Percentiles rank a stretch among this genome's conserved stretches.
Conservation (phyloP, 164 flowering plant genomes). For the Macadamia integrifolia region DNA sequence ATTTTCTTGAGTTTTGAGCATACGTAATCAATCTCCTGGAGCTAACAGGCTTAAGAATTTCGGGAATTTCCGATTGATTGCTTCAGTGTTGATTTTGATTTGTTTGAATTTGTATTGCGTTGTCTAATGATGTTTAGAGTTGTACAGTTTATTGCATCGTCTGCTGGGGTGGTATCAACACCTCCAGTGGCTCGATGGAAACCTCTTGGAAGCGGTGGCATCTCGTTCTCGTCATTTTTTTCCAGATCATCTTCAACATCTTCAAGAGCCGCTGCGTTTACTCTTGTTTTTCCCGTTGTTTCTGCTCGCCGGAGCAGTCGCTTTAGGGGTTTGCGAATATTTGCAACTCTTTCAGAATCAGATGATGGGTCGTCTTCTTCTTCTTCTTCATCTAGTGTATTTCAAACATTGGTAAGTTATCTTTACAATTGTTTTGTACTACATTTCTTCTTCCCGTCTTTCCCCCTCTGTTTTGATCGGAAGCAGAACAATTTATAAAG, state of each 20-base stretch:
- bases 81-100: not conserved
- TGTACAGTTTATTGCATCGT: constrained; percentile 36
- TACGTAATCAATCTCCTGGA: too few relatives aligned
- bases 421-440: not conserved
- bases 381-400: constrained; percentile 24
- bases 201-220: constrained; percentile 9
- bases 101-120: not conserved
- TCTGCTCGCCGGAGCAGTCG: constrained; percentile 12
- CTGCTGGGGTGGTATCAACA: constrained; percentile 29
- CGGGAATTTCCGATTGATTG: too few relatives aligned
- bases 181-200: constrained; percentile 20
- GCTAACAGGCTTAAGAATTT: not conserved
- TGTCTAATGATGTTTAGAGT: constrained; percentile 43
- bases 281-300: not conserved
- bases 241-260: constrained; percentile 6
- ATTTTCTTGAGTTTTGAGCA: too few relatives aligned
- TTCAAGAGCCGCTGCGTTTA: not conserved
- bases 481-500: too few relatives aligned
- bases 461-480: too few relatives aligned
- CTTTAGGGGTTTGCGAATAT: constrained; percentile 27
- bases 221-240: constrained; percentile 19
- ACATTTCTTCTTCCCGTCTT: too few relatives aligned
- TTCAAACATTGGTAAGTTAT: constrained; percentile 40
- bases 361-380: constrained; percentile 29
- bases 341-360: constrained; percentile 25